Percentiles rank a stretch among this genome's conserved stretches.
Conservation (phyloP, 305 asterid species). For the Fraxinus albicans region DNA sequence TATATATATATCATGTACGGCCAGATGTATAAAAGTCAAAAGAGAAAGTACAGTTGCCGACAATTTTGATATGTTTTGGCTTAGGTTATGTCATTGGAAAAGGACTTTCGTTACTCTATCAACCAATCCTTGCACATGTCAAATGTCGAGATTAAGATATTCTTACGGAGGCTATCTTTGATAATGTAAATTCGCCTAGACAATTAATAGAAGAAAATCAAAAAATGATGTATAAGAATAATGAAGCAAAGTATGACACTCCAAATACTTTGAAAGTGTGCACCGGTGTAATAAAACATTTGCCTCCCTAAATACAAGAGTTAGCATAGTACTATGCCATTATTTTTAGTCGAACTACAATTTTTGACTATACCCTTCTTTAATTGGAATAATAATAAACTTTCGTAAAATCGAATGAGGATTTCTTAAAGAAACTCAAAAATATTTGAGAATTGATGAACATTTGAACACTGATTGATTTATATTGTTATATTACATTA, state of each 20-base stretch:
- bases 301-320: background rate
- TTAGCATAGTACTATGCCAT: background rate
- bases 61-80: background rate
- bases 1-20: background rate
- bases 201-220: too few species aligned
- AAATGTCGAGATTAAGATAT: background rate
- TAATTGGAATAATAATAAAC: too few species aligned
- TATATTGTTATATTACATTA: too few species aligned
- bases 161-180: background rate
- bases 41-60: background rate
- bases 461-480: too few species aligned
- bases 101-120: background rate
- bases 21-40: background rate
- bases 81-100: background rate
- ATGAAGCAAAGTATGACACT: background rate
- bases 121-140: background rate
- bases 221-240: background rate
- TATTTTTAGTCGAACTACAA: too few species aligned
- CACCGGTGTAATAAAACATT: too few species aligned
- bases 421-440: too few species aligned
- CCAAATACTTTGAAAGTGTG: background rate
- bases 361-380: too few species aligned
- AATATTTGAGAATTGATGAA: too few species aligned
- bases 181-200: background rate
- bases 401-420: too few species aligned